A percentile compares a stretch with the other conserved stretches of the same genome.
These are phyloP conservation scores for Staphylotrichum longicolle DNA, from an alignment of 495 filamentous ascomycete species.

Conservation along the genomic window DNA sequence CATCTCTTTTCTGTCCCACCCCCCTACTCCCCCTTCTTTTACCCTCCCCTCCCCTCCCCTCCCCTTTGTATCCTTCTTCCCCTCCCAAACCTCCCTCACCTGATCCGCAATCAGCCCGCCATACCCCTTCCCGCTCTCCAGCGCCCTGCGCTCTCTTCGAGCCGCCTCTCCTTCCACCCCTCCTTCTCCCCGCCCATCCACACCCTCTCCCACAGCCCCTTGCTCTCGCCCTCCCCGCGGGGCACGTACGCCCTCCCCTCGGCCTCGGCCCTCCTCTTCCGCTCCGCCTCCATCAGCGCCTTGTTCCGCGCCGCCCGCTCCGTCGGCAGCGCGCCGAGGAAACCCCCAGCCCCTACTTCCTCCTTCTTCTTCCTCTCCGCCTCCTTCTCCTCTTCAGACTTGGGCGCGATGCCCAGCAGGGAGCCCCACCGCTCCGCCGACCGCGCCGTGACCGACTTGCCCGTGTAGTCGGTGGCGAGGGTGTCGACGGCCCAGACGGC, in stretches of 20 bases:
- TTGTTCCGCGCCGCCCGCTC: slow-evolving; percentile 58
- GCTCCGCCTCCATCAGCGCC: slow-evolving; percentile 43
- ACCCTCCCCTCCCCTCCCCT: slow-evolving; percentile 6
- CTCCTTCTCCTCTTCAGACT: slow-evolving; percentile 12
- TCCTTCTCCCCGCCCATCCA: slow-evolving; percentile 68
- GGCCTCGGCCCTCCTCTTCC: slow-evolving; percentile 38
- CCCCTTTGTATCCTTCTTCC: slow-evolving; percentile 30
- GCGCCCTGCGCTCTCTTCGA: slow-evolving; percentile 65
- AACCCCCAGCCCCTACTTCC: background rate
- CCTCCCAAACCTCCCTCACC: slow-evolving; percentile 72
- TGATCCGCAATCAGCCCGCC: slow-evolving; percentile 78
- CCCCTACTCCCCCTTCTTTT: slow-evolving; percentile 3
- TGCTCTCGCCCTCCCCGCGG: slow-evolving; percentile 26
- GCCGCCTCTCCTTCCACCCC: slow-evolving; percentile 68
- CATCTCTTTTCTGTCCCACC: background rate
- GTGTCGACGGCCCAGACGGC: slow-evolving; percentile 64
- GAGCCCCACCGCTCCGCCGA: slow-evolving; percentile 28
- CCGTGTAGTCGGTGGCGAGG: slow-evolving; percentile 59
- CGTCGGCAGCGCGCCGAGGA: slow-evolving; percentile 37
- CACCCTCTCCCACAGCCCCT: slow-evolving; percentile 49
- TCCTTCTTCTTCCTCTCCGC: background rate
- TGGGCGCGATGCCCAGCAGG: background rate
- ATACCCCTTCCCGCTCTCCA: slow-evolving; percentile 79
- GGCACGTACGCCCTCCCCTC: slow-evolving; percentile 27
- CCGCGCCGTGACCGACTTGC: slow-evolving; percentile 45